phyloP scores from a whole-genome alignment of 345 rosid species.

The Eucalyptus coolabah region DNA sequence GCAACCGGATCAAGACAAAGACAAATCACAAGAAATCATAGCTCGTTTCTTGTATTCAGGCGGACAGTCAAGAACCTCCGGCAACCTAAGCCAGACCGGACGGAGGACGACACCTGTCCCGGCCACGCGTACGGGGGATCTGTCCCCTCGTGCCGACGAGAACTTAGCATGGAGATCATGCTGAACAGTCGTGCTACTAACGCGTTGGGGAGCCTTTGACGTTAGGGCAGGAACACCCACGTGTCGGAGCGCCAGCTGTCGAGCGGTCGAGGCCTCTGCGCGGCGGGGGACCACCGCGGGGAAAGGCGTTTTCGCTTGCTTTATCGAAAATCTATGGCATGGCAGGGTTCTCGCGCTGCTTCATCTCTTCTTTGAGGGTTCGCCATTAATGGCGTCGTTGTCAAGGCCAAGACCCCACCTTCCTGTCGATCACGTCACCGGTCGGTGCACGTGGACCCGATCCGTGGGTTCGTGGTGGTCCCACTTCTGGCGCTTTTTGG shows the following conservation, averaged over 20 bases:
- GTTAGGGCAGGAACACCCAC: background rate
- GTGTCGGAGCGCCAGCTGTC: background rate
- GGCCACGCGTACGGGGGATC: slow-evolving; percentile 16
- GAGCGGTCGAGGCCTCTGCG: background rate
- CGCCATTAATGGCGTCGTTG: background rate
- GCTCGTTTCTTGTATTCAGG: background rate
- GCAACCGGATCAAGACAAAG: background rate
- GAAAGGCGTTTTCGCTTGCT: background rate
- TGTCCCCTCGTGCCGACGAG: background rate
- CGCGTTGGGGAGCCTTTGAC: background rate
- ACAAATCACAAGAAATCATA: background rate
- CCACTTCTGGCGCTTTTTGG: background rate
- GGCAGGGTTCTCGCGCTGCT: background rate
- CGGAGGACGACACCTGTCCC: slow-evolving; percentile 5
- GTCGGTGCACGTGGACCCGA: background rate
- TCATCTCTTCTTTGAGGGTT: background rate
- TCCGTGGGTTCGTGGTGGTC: background rate
- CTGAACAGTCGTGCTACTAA: background rate
- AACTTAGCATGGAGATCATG: background rate
- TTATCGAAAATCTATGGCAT: background rate
- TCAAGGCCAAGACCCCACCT: background rate
- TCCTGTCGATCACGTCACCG: background rate
- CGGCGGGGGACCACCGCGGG: background rate
- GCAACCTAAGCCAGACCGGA: background rate
- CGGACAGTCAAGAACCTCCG: background rate